Evolutionary conservation across 306 rosid species (phyloP), one percentile per base, ranked within the genome.

Genomic region (Prunus padus): DNA sequence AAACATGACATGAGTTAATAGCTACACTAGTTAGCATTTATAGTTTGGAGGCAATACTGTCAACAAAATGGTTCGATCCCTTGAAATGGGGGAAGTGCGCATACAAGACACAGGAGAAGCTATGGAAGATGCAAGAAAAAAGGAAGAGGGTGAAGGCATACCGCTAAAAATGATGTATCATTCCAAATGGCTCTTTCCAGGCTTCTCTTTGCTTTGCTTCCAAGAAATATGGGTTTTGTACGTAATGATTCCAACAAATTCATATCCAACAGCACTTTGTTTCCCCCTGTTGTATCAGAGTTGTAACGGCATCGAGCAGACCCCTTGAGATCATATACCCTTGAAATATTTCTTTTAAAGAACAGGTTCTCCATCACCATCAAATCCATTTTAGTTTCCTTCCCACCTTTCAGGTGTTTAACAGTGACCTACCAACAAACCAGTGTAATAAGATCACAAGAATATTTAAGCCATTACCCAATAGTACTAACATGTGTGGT

Each of bases 301-400:
- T 90, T 96, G 84, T 92, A 96, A 69, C 99, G 88, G n/a, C 96
- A 87, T 75, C 99, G 92, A 67, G 92, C 88, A 44, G 99, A 96
- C 63, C 99, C 99, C 85, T 96, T 96, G 3, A 96, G 98, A 88
- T 96, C 99, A 70, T 96, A 96, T 16, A 96, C 89, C 87, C 89
- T 89, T 6, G 96, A 85, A 77, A 96, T 91, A 11, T 70, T 89
- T 81, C 99, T 92, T 82, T 84, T 90, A 78, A 86, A 96, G 83
- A 96, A 96, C 44, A 96, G 94, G 87, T 96, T 96, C 85, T 96
- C 99, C 98, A 96, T 92, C 78, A 96, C 93, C 94, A 96, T 92
- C 85, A 96, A 59, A 80, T 96, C 98, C 85, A 90, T 89, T 78
- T 87, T 96, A 49, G 92, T 90, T 82, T 96, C 99, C 84, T 87